phyloP scores from a whole-genome alignment of 129 eudicot genomes.

The Artemisia annua region DNA sequence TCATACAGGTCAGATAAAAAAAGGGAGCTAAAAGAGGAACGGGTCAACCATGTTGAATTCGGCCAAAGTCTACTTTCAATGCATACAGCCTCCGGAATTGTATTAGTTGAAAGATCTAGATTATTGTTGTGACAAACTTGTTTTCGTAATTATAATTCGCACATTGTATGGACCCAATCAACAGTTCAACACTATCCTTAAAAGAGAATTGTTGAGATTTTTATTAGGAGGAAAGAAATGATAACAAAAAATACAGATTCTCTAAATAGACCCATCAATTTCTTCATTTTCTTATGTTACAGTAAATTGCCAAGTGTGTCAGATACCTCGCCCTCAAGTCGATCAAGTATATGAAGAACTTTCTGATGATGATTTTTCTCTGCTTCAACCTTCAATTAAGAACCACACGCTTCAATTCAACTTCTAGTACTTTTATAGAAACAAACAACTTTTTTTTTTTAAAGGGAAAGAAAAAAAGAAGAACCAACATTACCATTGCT shows the following conservation, averaged over 20 bases:
- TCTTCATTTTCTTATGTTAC: slow-evolving; percentile 5
- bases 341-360: slow-evolving; percentile 73
- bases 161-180: too few relatives aligned
- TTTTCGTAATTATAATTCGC: too few relatives aligned
- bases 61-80: too few relatives aligned
- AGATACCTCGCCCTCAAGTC: slow-evolving; percentile 80
- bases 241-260: not conserved
- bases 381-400: slow-evolving; percentile 72
- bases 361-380: slow-evolving; percentile 76
- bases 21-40: not conserved
- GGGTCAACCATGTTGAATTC: too few relatives aligned
- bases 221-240: too few relatives aligned
- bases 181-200: too few relatives aligned
- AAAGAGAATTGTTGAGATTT: too few relatives aligned
- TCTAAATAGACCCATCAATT: not conserved
- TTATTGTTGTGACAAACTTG: not conserved
- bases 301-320: slow-evolving; percentile 5
- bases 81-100: too few relatives aligned
- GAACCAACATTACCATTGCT: slow-evolving; percentile 54
- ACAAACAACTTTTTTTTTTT: not conserved
- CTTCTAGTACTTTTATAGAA: slow-evolving; percentile 10
- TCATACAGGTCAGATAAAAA: not conserved
- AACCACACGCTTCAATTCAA: slow-evolving; percentile 2
- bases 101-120: not conserved
- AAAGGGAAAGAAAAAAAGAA: not conserved